These are phyloP conservation scores for Pythium apleroticum DNA, from an alignment of 352 stramenopile genomes.

Conservation along the genomic window DNA sequence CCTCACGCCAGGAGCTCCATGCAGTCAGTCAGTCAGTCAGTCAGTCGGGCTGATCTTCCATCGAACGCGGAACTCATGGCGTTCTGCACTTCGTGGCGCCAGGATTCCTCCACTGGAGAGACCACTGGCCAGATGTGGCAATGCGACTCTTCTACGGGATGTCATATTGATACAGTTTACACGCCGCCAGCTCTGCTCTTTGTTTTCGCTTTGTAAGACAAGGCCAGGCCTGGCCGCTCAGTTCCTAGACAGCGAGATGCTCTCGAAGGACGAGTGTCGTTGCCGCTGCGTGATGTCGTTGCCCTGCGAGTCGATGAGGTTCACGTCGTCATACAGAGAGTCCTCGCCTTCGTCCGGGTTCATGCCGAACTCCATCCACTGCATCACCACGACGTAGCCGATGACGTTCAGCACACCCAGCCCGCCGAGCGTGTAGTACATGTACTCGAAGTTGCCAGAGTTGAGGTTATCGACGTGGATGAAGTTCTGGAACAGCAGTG, in stretches of 20 bases:
- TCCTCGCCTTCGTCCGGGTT: constrained; percentile 72
- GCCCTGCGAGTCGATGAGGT: constrained; percentile 43
- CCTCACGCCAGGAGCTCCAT: too few species aligned
- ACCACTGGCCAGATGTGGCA: background rate
- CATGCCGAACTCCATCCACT: constrained; percentile 89
- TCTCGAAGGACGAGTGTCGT: constrained; percentile 78
- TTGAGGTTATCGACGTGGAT: constrained; percentile 77
- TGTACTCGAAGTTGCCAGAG: constrained; percentile 87
- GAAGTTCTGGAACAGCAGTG: constrained; percentile 76
- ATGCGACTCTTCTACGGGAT: constrained; percentile 10
- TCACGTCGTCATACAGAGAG: constrained; percentile 58
- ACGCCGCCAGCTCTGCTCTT: background rate
- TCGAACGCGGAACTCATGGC: too few species aligned
- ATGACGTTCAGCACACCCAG: constrained; percentile 75
- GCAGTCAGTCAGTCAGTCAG: too few species aligned
- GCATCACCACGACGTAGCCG: constrained; percentile 76
- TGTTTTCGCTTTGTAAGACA: background rate
- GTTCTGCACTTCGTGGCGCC: background rate
- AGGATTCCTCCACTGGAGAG: background rate
- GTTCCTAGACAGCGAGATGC: constrained; percentile 48
- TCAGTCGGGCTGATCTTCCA: too few species aligned
- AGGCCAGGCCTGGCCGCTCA: constrained; percentile 8
- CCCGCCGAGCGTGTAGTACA: constrained; percentile 83
- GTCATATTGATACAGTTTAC: constrained; percentile 15
- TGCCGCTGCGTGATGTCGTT: constrained; percentile 70